Base-by-base conservation (phyloP, 345 rosid genomes). In the Nasturtium officinale region DNA sequence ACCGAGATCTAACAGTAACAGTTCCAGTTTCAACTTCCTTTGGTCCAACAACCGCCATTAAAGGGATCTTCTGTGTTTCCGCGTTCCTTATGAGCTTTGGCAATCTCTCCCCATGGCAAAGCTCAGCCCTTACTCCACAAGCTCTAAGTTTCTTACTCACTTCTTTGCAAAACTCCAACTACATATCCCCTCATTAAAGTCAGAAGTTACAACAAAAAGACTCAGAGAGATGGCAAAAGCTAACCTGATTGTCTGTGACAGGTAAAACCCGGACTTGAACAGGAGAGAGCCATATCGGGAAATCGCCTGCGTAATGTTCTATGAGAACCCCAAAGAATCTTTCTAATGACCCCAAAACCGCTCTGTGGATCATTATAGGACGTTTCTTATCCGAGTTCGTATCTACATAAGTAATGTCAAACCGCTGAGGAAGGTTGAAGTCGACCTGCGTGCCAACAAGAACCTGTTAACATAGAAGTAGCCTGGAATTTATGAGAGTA, bases 311-410 rank as follows among this genome's bases (percentile, higher is more conserved):
- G 54, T 88, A 94, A 67, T 91, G 95, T 77, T 94, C 98, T 50
- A 91, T 89, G 18, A 94, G 95, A 71, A 94, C 95, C 52, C 98
- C 97, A 47, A 94, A 94, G 72, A 94, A 91, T 33, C 96, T 83
- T 80, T 94, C 98, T 45, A 94, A 63, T 7, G 98, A 91, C 23
- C 97, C 97, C 50, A 94, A 90, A 65, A 94, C 95, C 7, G 97
- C 98, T 79, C 98, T 88, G 77, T 94, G 98, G 69, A 94, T 91
- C 98, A 94, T 88, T 70, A 94, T 94, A 23, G 98, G 96, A 33
- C 85, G 92, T 80, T 84, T 86, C 80, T 85, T 94, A 72, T 88
- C 91, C 4, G 85, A 80, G 77, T 89, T 81, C 7, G 97, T 86
- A 80, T 91, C 96, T 1, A 89, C 87, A 70, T 89, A 91, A 48